A percentile compares a stretch with the other conserved stretches of the same genome.
Conservation (phyloP, 1,284 basidiomycete species). For the Ustilago lituana region DNA sequence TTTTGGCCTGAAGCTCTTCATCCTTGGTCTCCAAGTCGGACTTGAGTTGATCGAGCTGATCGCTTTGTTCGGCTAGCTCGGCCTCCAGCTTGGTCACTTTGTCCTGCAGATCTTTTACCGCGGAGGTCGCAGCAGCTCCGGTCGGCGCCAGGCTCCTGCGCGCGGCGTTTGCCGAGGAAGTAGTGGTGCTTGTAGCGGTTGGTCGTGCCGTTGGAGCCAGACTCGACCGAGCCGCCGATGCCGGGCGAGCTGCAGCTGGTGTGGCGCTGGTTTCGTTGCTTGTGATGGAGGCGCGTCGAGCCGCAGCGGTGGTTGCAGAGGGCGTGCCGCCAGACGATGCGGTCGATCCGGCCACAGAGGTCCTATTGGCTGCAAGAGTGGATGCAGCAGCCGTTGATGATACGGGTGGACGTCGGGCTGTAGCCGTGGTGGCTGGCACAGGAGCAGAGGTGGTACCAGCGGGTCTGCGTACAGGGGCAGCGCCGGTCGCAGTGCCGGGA, state of each 20-base stretch:
- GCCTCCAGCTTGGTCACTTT: constrained; percentile 45
- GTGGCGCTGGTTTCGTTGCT: constrained; percentile 36
- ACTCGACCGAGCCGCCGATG: constrained; percentile 26
- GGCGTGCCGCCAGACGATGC: constrained; percentile 26
- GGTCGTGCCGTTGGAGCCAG: constrained; percentile 21
- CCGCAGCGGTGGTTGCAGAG: constrained; percentile 24
- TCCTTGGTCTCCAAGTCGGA: constrained; percentile 51
- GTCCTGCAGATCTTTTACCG: constrained; percentile 44
- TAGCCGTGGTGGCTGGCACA: constrained; percentile 17
- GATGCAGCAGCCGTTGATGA: constrained; percentile 27
- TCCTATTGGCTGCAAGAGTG: constrained; percentile 24
- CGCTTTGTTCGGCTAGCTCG: constrained; percentile 50
- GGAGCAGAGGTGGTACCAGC: constrained; percentile 21
- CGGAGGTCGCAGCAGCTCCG: constrained; percentile 16
- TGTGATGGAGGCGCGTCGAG: constrained; percentile 41
- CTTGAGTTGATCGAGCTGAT: constrained; percentile 46
- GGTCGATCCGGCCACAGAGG: constrained; percentile 28
- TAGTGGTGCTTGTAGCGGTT: constrained; percentile 4
- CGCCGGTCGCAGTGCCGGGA: constrained; percentile 10
- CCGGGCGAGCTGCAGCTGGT: constrained; percentile 21
- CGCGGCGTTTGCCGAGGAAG: constrained; percentile 18
- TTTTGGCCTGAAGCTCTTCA: constrained; percentile 49
- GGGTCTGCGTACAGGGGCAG: constrained; percentile 23
- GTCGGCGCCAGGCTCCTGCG: constrained; percentile 31
- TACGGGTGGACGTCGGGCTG: constrained; percentile 42